phyloP scores from a whole-genome alignment of 352 stramenopile species.

The Pythium aphanidermatum region DNA sequence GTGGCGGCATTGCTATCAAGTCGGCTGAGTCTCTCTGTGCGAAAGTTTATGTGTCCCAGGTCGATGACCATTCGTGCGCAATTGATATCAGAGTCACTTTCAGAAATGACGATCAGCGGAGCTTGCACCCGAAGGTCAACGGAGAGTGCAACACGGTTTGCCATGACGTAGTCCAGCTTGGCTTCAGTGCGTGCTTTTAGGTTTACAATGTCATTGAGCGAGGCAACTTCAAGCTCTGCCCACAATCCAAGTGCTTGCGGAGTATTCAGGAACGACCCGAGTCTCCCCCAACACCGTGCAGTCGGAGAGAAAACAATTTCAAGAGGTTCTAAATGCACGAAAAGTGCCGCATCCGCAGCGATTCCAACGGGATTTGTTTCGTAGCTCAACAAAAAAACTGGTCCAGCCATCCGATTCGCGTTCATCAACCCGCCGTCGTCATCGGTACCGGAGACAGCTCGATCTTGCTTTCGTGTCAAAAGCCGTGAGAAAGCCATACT shows the following conservation, averaged over 20 bases:
- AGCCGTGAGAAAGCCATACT: slow-evolving; percentile 76
- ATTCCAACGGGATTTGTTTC: slow-evolving; percentile 68
- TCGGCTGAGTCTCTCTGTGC: slow-evolving; percentile 75
- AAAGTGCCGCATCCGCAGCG: slow-evolving; percentile 63
- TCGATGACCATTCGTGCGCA: slow-evolving; percentile 76
- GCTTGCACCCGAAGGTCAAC: slow-evolving; percentile 83
- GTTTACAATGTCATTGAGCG: slow-evolving; percentile 89
- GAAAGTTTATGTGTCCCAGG: slow-evolving; percentile 79
- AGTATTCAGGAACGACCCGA: slow-evolving; percentile 71
- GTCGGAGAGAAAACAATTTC: slow-evolving; percentile 85
- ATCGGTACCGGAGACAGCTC: slow-evolving; percentile 21
- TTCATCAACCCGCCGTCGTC: slow-evolving; percentile 45
- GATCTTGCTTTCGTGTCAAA: slow-evolving; percentile 58
- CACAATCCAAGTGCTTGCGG: slow-evolving; percentile 72
- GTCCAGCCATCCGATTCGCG: slow-evolving; percentile 58
- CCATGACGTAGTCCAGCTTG: slow-evolving; percentile 87
- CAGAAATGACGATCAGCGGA: slow-evolving; percentile 77
- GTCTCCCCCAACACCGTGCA: slow-evolving; percentile 69
- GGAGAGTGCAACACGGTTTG: slow-evolving; percentile 72
- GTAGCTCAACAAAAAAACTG: slow-evolving; percentile 81
- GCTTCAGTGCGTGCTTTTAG: slow-evolving; percentile 81
- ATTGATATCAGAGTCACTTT: slow-evolving; percentile 75
- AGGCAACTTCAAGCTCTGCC: slow-evolving; percentile 84
- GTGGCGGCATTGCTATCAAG: slow-evolving; percentile 53
- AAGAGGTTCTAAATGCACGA: slow-evolving; percentile 80